Evolutionary conservation across 768 basidiomycete species (phyloP).

Genomic region (Tricholoma terreum): DNA sequence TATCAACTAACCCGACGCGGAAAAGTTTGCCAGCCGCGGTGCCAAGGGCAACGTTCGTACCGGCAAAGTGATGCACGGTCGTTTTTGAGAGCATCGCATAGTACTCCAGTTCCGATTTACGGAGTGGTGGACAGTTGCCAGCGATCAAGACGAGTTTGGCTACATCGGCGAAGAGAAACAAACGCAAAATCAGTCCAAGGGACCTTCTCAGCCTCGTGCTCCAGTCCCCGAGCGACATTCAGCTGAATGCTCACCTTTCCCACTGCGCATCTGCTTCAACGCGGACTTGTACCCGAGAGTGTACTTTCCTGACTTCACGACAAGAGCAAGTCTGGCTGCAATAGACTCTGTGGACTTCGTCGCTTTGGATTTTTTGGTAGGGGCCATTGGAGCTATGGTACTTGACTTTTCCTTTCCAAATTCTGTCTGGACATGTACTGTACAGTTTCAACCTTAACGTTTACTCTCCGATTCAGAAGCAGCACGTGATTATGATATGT

Average conservation of each 20-base stretch:
- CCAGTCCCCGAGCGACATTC: conserved; percentile 82
- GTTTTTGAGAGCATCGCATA: conserved; percentile 99
- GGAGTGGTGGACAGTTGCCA: conserved; percentile 97
- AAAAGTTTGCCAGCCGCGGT: conserved; percentile 99
- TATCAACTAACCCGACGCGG: conserved; percentile 77
- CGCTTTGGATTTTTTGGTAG: conserved; percentile 93
- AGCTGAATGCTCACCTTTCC: conserved; percentile 76
- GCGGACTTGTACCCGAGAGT: conserved; percentile 96
- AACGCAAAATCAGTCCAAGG: conserved; percentile 64
- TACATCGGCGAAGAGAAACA: conserved; percentile 34
- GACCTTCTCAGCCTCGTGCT: conserved; percentile 99
- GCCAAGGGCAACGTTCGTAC: conserved; percentile 96
- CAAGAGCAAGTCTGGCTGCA: conserved; percentile 86
- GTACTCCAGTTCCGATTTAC: conserved; percentile 99
- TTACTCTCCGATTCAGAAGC: conserved; percentile 22
- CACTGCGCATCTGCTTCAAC: conserved; percentile 95
- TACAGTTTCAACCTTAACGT: conserved; percentile 31
- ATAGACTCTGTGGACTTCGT: conserved; percentile 93
- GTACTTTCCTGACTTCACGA: conserved; percentile 99
- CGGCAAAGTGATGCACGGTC: conserved; percentile 95
- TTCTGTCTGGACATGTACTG: conserved; percentile 9
- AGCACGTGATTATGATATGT: neutral
- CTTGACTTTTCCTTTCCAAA: too few relatives aligned
- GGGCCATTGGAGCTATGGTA: conserved; percentile 59
- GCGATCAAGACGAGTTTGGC: conserved; percentile 99